Conservation (phyloP, 2,329 filamentous ascomycete species). For the Coniochaeta sp. region DNA sequence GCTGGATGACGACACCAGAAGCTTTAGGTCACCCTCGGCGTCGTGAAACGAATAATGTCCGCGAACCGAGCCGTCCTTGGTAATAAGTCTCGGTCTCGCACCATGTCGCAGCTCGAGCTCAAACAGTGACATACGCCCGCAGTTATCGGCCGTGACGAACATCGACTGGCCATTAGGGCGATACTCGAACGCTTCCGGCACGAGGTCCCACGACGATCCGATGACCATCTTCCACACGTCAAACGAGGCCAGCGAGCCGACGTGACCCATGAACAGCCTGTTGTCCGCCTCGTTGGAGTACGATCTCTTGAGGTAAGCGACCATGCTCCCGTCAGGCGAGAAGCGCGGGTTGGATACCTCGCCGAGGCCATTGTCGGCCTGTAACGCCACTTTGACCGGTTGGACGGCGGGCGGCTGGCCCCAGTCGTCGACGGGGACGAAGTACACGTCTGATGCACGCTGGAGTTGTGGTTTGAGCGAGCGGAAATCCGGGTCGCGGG, state of each 20-base stretch:
- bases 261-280: conserved; percentile 23
- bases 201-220: conserved; percentile 18
- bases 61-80: conserved; percentile 18
- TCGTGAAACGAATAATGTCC: conserved; percentile 20
- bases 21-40: conserved; percentile 15
- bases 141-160: conserved; percentile 24
- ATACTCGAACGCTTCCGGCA: conserved; percentile 27
- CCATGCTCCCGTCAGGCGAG: conserved; percentile 26
- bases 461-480: conserved; percentile 7
- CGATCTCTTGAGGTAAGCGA: conserved; percentile 26
- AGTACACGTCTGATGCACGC: conserved; percentile 21
- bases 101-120: conserved; percentile 23
- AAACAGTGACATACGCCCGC: conserved; percentile 25
- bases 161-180: conserved; percentile 23
- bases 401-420: conserved; percentile 8
- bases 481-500: conserved; percentile 11
- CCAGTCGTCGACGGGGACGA: conserved; percentile 26
- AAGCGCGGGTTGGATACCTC: conserved; percentile 22
- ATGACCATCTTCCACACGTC: conserved; percentile 21
- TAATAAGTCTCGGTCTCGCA: conserved; percentile 17
- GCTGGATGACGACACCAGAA: conserved; percentile 29
- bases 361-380: conserved; percentile 5
- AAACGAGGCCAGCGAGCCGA: conserved; percentile 18
- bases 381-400: conserved; percentile 18
- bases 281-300: conserved; percentile 15